phyloP scores from a whole-genome alignment of 345 rosid species.

The Eucalyptus cloeziana region DNA sequence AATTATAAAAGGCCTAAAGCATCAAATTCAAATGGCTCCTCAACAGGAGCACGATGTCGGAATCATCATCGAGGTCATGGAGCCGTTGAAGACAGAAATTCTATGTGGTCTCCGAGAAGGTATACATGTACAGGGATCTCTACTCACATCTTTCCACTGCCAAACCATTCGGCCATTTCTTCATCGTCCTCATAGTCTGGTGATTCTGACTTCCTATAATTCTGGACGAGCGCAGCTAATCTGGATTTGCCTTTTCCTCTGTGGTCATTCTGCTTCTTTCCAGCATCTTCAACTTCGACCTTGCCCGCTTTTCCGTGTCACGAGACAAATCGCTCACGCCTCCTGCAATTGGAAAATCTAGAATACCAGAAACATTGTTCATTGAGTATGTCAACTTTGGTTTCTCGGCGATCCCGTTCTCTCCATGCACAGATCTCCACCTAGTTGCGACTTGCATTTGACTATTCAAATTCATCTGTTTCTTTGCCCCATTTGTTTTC shows the following conservation, averaged over 20 bases:
- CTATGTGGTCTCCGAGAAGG: not conserved
- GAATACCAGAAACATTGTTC: constrained; percentile 5
- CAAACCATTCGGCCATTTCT: constrained; percentile 70
- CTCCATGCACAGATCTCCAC: constrained; percentile 48
- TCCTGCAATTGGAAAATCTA: constrained; percentile 48
- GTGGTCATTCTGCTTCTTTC: not conserved
- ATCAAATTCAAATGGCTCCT: constrained; percentile 4
- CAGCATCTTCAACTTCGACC: constrained; percentile 45
- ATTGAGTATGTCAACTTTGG: not conserved
- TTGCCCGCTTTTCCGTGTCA: constrained; percentile 19
- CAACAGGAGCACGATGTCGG: not conserved
- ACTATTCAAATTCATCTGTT: not conserved
- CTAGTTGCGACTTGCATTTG: constrained; percentile 1
- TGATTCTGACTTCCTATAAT: constrained; percentile 10
- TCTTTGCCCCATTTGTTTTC: not conserved
- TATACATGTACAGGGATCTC: not conserved
- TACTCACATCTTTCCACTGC: not conserved
- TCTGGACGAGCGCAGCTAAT: not conserved
- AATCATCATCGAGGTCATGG: not conserved
- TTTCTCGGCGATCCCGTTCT: not conserved
- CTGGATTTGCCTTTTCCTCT: constrained; percentile 1
- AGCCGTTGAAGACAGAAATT: not conserved
- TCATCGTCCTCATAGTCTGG: constrained; percentile 33
- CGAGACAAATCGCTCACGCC: constrained; percentile 40
- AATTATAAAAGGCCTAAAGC: constrained; percentile 62